A percentile compares a stretch with the other conserved stretches of the same genome.
Conservation (phyloP, 2,329 filamentous ascomycete genomes). For the Cordyceps javanica region DNA sequence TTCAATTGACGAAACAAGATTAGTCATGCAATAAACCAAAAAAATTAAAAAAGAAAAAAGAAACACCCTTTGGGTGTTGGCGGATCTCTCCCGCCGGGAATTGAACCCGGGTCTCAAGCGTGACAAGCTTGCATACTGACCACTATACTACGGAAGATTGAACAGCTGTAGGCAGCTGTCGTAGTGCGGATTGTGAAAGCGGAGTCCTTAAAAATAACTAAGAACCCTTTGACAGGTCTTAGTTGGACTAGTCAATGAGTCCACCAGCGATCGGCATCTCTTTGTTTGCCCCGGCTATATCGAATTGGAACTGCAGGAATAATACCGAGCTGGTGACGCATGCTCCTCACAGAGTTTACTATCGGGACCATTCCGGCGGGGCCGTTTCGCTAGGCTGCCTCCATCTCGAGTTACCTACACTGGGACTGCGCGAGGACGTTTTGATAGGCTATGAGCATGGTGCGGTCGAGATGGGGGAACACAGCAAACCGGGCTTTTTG, state of each 20-base stretch:
- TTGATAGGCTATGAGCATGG: not conserved
- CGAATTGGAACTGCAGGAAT: not conserved
- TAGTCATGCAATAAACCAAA: too few relatives aligned
- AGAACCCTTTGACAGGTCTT: not conserved
- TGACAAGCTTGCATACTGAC: constrained; percentile 22
- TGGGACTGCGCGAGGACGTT: not conserved
- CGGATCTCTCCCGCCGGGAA: constrained; percentile 20
- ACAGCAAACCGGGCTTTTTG: not conserved
- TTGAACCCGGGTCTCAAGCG: constrained; percentile 21
- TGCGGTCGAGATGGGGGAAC: not conserved
- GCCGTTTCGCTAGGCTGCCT: not conserved
- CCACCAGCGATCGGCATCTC: not conserved
- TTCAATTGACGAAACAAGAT: too few relatives aligned
- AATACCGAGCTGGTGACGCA: not conserved
- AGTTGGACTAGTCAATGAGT: not conserved
- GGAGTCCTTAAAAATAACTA: not conserved
- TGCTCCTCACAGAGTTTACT: not conserved
- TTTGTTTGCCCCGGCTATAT: not conserved
- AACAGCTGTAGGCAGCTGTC: constrained; percentile 13
- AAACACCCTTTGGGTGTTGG: constrained; percentile 11
- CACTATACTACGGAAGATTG: constrained; percentile 20
- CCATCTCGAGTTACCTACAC: not conserved
- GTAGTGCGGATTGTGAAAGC: constrained; percentile 10
- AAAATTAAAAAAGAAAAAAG: not conserved
- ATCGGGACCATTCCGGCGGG: not conserved